phyloP scores from a whole-genome alignment of 1,284 basidiomycete genomes.

The Cryptococcus sp. region DNA sequence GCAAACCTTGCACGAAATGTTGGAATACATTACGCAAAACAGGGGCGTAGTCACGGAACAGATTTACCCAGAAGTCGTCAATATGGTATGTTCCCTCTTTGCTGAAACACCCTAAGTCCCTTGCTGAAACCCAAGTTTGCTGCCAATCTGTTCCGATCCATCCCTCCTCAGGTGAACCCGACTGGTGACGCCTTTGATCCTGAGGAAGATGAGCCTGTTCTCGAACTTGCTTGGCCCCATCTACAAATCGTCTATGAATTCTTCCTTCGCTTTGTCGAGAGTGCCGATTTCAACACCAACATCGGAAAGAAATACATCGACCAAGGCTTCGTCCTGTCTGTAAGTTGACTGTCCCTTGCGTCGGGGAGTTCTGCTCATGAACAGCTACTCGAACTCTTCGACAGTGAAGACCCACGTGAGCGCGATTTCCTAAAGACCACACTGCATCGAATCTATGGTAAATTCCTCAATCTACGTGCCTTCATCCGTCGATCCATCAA shows the following conservation, averaged over 20 bases:
- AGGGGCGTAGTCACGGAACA: slow-evolving; percentile 93
- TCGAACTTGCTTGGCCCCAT: slow-evolving; percentile 99
- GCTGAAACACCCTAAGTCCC: neutral
- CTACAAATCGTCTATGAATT: slow-evolving; percentile 99
- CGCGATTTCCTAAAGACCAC: slow-evolving; percentile 99
- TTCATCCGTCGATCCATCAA: slow-evolving; percentile 99
- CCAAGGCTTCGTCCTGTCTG: slow-evolving; percentile 84
- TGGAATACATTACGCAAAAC: slow-evolving; percentile 98
- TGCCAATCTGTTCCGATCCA: slow-evolving; percentile 96
- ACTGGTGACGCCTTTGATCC: slow-evolving; percentile 98
- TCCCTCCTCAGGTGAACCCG: slow-evolving; percentile 98
- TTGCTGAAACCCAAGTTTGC: slow-evolving; percentile 62
- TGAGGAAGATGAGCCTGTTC: slow-evolving; percentile 97
- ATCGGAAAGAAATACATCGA: slow-evolving; percentile 97
- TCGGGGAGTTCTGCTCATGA: neutral
- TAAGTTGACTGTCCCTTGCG: slow-evolving; percentile 19
- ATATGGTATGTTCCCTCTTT: slow-evolving; percentile 66
- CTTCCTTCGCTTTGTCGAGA: slow-evolving; percentile 98
- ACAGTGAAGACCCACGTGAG: slow-evolving; percentile 97
- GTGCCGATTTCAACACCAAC: slow-evolving; percentile 97
- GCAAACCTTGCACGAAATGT: slow-evolving; percentile 95
- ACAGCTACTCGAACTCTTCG: slow-evolving; percentile 91
- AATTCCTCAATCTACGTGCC: slow-evolving; percentile 96
- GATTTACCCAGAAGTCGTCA: slow-evolving; percentile 98
- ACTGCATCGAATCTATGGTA: slow-evolving; percentile 97